phyloP scores from a whole-genome alignment of 2,329 filamentous ascomycete genomes.

The Cladosporium colombiae region DNA sequence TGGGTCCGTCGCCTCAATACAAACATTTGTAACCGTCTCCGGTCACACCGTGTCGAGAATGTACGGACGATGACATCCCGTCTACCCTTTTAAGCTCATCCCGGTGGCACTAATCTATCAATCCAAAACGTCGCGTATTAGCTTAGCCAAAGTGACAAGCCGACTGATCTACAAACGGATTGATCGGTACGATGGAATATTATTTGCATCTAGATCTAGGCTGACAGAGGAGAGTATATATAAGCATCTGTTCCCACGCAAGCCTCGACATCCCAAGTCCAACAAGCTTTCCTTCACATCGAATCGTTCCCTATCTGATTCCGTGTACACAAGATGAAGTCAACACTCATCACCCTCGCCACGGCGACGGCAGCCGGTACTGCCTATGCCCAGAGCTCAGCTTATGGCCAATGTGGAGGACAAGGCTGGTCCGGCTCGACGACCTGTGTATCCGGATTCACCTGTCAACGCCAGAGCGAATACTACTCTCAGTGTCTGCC shows the following conservation, averaged over 20 bases:
- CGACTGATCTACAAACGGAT: neutral
- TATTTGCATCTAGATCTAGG: neutral
- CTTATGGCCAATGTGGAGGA: constrained; percentile 33
- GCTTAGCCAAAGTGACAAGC: constrained; percentile 16
- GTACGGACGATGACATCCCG: constrained; percentile 10
- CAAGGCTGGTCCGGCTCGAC: constrained; percentile 34
- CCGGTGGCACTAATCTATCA: constrained; percentile 5
- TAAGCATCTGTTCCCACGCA: neutral
- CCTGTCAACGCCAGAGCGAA: constrained; percentile 30
- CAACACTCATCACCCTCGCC: constrained; percentile 26
- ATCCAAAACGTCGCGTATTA: constrained; percentile 16
- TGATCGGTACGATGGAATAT: neutral
- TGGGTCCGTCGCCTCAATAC: neutral
- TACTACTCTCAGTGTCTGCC: constrained; percentile 39
- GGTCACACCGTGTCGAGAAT: neutral
- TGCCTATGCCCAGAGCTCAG: constrained; percentile 24
- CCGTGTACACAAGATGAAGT: constrained; percentile 28
- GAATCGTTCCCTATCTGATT: neutral
- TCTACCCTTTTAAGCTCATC: constrained; percentile 13
- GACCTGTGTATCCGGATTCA: constrained; percentile 35
- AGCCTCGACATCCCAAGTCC: neutral
- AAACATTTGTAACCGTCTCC: neutral
- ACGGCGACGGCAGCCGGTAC: constrained; percentile 24
- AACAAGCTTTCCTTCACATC: neutral
- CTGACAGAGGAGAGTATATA: neutral